A percentile compares a stretch with the other conserved stretches of the same genome.
Evolutionary conservation across 331 rosid species (phyloP).

Genomic region (Rosa hybrid): DNA sequence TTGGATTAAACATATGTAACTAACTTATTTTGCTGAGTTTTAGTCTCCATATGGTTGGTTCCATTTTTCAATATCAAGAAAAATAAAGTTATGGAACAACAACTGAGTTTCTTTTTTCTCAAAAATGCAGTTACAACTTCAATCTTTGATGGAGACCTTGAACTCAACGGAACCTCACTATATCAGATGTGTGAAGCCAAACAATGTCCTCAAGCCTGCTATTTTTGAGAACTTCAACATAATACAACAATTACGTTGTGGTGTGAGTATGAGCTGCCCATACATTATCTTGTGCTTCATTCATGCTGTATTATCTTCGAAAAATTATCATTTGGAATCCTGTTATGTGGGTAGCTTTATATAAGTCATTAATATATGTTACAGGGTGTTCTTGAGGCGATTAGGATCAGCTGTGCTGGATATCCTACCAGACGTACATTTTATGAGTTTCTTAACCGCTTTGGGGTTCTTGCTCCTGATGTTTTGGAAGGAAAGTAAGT

Average conservation of each 20-base stretch:
- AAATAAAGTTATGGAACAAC: conserved; percentile 2
- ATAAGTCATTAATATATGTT: conserved; percentile 31
- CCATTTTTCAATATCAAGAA: conserved; percentile 1
- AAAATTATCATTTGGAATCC: conserved; percentile 10
- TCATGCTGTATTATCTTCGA: conserved; percentile 14
- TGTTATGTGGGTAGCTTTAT: conserved; percentile 20
- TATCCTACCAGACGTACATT: conserved; percentile 97
- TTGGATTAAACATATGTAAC: background rate
- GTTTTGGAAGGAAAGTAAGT: conserved; percentile 92
- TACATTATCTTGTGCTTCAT: conserved; percentile 26
- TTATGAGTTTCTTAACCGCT: conserved; percentile 90
- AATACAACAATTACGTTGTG: conserved; percentile 96
- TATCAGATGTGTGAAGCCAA: conserved; percentile 99
- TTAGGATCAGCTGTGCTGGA: conserved; percentile 99
- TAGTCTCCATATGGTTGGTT: conserved; percentile 5
- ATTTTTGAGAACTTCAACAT: conserved; percentile 86
- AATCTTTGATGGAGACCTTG: conserved; percentile 96
- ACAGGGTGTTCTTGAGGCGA: conserved; percentile 98
- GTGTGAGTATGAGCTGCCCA: conserved; percentile 68
- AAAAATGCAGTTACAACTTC: conserved; percentile 91
- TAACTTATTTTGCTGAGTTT: background rate
- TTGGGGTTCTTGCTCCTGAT: conserved; percentile 98
- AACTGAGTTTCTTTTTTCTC: conserved; percentile 28
- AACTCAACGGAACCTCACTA: conserved; percentile 94
- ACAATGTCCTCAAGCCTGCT: conserved; percentile 91